A percentile compares a stretch with the other conserved stretches of the same genome.
Conservation (phyloP, 257 asterid genomes). For the Solanum infundibuliforme region DNA sequence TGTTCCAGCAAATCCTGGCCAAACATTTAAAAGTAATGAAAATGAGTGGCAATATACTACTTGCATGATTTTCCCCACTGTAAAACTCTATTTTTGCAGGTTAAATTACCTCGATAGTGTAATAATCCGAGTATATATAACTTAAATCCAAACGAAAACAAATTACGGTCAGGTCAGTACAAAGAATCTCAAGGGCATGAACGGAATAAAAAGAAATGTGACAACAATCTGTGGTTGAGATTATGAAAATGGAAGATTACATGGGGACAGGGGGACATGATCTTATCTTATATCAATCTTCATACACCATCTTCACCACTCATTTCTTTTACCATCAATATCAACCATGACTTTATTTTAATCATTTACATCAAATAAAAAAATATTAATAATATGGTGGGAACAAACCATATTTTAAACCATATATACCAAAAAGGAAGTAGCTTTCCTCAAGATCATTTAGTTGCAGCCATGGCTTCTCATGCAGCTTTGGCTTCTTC, state of each 20-base stretch:
- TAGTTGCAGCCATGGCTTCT: slow-evolving; percentile 67
- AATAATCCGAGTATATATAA: background rate
- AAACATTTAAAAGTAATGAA: background rate
- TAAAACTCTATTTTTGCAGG: background rate
- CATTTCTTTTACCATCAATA: slow-evolving; percentile 22
- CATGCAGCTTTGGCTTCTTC: slow-evolving; percentile 88
- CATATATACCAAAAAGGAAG: slow-evolving; percentile 4
- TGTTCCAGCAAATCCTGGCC: background rate
- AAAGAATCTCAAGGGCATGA: background rate
- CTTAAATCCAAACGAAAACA: background rate
- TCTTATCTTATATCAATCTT: slow-evolving; percentile 52
- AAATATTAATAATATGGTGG: background rate
- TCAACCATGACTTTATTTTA: slow-evolving; percentile 28
- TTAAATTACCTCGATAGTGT: background rate
- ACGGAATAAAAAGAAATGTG: background rate
- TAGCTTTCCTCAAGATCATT: slow-evolving; percentile 4
- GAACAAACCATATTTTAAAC: background rate
- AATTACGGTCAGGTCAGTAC: background rate
- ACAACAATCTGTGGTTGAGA: slow-evolving; percentile 35
- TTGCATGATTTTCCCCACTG: background rate
- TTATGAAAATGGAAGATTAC: slow-evolving; percentile 15
- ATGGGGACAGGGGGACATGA: slow-evolving; percentile 14
- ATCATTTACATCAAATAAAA: background rate
- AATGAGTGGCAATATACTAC: background rate
- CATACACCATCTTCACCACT: slow-evolving; percentile 43